Percentiles rank a stretch among this genome's conserved stretches.
These are phyloP conservation scores for Penicillium sp. DNA, from an alignment of 2,329 filamentous ascomycete species.

Conservation along the genomic window DNA sequence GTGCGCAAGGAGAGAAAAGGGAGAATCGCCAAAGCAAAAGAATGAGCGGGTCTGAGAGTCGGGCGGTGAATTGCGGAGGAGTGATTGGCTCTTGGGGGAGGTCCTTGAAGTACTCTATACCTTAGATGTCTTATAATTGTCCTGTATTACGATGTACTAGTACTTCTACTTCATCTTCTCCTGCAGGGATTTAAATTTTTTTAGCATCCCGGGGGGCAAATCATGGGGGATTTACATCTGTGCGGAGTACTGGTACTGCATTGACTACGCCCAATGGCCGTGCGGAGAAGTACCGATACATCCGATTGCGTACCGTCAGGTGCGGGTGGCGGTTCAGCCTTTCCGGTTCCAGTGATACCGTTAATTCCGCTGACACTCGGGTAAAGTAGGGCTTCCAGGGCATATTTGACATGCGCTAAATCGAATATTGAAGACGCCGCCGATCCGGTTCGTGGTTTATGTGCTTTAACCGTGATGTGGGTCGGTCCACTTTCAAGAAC, in stretches of 20 bases:
- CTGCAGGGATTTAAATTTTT: conserved; percentile 9
- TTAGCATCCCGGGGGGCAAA: conserved; percentile 17
- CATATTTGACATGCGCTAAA: background rate
- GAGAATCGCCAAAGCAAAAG: conserved; percentile 19
- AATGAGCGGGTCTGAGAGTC: conserved; percentile 17
- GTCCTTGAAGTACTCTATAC: background rate
- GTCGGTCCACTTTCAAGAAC: background rate
- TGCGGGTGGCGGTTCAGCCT: conserved; percentile 17
- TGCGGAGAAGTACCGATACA: conserved; percentile 18
- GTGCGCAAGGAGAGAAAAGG: conserved; percentile 19
- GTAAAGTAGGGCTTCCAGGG: background rate
- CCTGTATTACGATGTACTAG: background rate
- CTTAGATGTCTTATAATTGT: background rate
- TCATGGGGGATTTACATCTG: conserved; percentile 11
- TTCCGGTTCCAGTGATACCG: conserved; percentile 7
- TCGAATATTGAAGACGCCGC: background rate
- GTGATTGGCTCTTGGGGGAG: conserved; percentile 4
- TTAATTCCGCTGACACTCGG: conserved; percentile 4
- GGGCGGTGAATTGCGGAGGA: conserved; percentile 23
- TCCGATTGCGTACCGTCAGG: background rate
- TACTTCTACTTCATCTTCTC: background rate
- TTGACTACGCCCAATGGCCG: background rate
- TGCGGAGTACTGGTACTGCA: conserved; percentile 22
- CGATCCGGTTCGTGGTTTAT: background rate
- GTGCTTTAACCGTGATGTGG: background rate